Conservation (phyloP, 805 yeast genomes). For the Candida sakaeoensis region DNA sequence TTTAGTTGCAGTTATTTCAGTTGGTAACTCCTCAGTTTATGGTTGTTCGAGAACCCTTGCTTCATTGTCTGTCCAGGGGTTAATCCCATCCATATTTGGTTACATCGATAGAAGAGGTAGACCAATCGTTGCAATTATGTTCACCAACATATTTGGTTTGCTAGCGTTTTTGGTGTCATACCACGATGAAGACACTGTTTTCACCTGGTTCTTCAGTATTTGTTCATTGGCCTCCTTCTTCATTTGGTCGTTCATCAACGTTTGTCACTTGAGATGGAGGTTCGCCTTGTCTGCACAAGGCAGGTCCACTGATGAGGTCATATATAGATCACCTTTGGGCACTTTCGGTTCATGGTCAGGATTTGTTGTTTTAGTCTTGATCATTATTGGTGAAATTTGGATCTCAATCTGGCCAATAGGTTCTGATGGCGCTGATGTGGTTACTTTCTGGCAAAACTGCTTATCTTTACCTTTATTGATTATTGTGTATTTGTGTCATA, state of each 20-base stretch:
- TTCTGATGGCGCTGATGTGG: slow-evolving; percentile 21
- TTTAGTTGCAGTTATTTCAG: slow-evolving; percentile 68
- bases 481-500: slow-evolving; percentile 42
- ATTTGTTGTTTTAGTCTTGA: slow-evolving; percentile 26
- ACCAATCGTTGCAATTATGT: slow-evolving; percentile 35
- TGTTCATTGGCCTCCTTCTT: slow-evolving; percentile 41
- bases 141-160: slow-evolving; percentile 32
- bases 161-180: slow-evolving; percentile 36
- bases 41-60: slow-evolving; percentile 68
- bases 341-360: slow-evolving; percentile 35
- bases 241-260: slow-evolving; percentile 39
- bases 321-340: slow-evolving; percentile 34
- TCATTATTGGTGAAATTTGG: slow-evolving; percentile 37
- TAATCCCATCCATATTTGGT: slow-evolving; percentile 49
- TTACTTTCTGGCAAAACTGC: slow-evolving; percentile 49
- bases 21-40: slow-evolving; percentile 71
- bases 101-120: slow-evolving; percentile 41
- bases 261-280: slow-evolving; percentile 40
- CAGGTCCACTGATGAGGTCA: slow-evolving; percentile 33
- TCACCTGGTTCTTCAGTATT: slow-evolving; percentile 41
- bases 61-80: slow-evolving; percentile 66
- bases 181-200: slow-evolving; percentile 28
- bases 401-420: slow-evolving; percentile 38
- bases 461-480: slow-evolving; percentile 46
- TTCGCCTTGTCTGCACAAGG: slow-evolving; percentile 35